Base-by-base conservation (phyloP, 345 rosid species). In the Rhizophora apiculata region DNA sequence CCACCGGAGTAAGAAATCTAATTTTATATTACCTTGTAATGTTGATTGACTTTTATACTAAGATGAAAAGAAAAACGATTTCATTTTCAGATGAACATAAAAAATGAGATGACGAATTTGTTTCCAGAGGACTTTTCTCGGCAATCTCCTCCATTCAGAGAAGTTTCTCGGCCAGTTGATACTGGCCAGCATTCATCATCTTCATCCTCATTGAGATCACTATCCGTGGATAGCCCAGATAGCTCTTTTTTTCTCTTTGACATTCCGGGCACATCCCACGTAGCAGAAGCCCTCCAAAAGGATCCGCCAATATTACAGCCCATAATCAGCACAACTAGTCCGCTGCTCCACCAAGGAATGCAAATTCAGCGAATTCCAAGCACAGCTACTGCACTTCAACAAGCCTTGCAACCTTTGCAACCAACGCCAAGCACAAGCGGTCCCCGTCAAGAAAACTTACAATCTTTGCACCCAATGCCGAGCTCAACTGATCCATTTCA, bases 201-300 rank as follows among this genome's bases (percentile, higher is more conserved):
- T 32, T 86, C 98, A 0, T 93, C 97, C 0, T 86, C 98, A 9
- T 60, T 84, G 54, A 79, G 85, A 81, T 88, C 96, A 9, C 72
- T 81, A 8, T 82, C 89, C 16, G 64, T 80, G 56, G 91, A 85
- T 48, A 84, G 90, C 63, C 89, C 89, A 3, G 93, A 86, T 27
- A 79, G 78, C 52, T 81, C 93, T 54, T 74, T 92, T 67, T 76
- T 90, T 10, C 62, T 88, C 10, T 84, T 84, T 74, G 81, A 73
- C 70, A 60, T 87, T 53, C 86, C 79, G 21, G 61, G 60, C 63
- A 70, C 85, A 62, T 32, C 83, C 59, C 82, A 64, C 37, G 68
- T 65, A 49, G 70, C 63, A 37, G 76, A 34, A 18, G 26, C 68
- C 24, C 60, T 49, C 21, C 29, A 20, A 24, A 69, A 49, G 46